phyloP scores from a whole-genome alignment of 2,329 filamentous ascomycete genomes.

The Herpotrichia juniperi region DNA sequence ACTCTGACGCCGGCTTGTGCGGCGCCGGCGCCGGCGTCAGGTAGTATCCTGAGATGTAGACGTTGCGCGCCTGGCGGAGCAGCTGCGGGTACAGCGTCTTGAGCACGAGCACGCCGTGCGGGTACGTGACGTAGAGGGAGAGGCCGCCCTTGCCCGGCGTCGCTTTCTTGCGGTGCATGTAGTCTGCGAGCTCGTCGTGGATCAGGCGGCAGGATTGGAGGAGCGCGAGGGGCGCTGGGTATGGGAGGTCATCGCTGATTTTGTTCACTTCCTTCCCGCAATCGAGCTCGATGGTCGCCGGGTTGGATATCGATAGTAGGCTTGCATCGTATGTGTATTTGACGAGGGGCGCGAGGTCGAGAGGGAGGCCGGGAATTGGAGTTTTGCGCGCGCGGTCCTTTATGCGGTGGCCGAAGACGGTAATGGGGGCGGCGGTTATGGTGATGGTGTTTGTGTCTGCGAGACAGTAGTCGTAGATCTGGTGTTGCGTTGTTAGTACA shows the following conservation, averaged over 20 bases:
- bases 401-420: slow-evolving; percentile 34
- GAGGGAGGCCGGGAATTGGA: slow-evolving; percentile 45
- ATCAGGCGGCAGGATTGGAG: slow-evolving; percentile 40
- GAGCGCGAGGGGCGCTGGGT: slow-evolving; percentile 32
- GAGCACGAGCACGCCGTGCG: slow-evolving; percentile 48
- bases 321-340: slow-evolving; percentile 36
- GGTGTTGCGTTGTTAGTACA: no score
- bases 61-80: slow-evolving; percentile 45
- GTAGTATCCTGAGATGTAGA: slow-evolving; percentile 51
- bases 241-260: slow-evolving; percentile 12
- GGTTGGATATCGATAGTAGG: slow-evolving; percentile 38
- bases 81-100: slow-evolving; percentile 47
- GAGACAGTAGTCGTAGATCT: slow-evolving; percentile 50
- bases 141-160: slow-evolving; percentile 28
- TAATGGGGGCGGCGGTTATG: slow-evolving; percentile 45
- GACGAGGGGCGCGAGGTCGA: slow-evolving; percentile 41
- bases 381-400: slow-evolving; percentile 24
- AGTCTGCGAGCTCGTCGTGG: slow-evolving; percentile 42
- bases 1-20: neutral
- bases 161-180: slow-evolving; percentile 30
- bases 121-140: slow-evolving; percentile 50
- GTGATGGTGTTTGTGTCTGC: slow-evolving; percentile 44
- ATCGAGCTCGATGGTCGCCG: slow-evolving; percentile 28
- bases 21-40: slow-evolving; percentile 3
- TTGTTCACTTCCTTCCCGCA: slow-evolving; percentile 5